Percentiles rank a stretch among this genome's conserved stretches.
Evolutionary conservation across 2,329 filamentous ascomycete species (phyloP).

Genomic region (Verticillium zaregamsianum): DNA sequence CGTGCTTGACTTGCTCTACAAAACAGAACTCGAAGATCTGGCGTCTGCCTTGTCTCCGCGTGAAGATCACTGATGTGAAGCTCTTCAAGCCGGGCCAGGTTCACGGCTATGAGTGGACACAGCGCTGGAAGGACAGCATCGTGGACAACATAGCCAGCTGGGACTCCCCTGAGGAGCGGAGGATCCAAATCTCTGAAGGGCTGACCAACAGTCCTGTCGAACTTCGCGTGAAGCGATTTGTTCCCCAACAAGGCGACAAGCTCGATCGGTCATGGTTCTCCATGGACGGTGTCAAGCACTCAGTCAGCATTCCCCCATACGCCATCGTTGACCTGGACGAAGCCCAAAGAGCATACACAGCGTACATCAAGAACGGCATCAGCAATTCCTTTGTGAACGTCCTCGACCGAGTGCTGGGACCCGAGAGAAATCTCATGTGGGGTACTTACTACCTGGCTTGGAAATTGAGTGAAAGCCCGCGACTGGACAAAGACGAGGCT

Average conservation of each 20-base stretch:
- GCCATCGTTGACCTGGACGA: conserved; percentile 52
- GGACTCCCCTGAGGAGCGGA: conserved; percentile 46
- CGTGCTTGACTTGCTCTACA: conserved; percentile 45
- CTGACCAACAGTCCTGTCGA: conserved; percentile 44
- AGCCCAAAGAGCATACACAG: conserved; percentile 41
- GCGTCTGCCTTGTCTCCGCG: conserved; percentile 54
- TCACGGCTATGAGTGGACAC: conserved; percentile 55
- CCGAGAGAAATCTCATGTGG: conserved; percentile 37
- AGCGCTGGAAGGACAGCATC: conserved; percentile 52
- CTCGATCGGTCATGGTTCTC: conserved; percentile 48
- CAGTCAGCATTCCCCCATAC: conserved; percentile 50
- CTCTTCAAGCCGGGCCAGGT: conserved; percentile 57
- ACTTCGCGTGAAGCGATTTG: conserved; percentile 50
- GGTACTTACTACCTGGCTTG: conserved; percentile 47
- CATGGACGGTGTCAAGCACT: conserved; percentile 33
- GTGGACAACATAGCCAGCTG: conserved; percentile 53
- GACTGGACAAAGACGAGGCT: conserved; percentile 31
- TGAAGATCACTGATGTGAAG: conserved; percentile 55
- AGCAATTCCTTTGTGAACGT: conserved; percentile 41
- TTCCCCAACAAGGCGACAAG: conserved; percentile 51
- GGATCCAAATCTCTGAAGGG: conserved; percentile 49
- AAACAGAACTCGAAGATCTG: conserved; percentile 47
- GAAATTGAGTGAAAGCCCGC: conserved; percentile 25
- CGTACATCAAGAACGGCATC: conserved; percentile 46
- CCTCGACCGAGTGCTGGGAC: conserved; percentile 29